Percentiles rank a stretch among this genome's conserved stretches.
Evolutionary conservation across 177 flowering plant species (phyloP).

Genomic region (Vitis hybrid): DNA sequence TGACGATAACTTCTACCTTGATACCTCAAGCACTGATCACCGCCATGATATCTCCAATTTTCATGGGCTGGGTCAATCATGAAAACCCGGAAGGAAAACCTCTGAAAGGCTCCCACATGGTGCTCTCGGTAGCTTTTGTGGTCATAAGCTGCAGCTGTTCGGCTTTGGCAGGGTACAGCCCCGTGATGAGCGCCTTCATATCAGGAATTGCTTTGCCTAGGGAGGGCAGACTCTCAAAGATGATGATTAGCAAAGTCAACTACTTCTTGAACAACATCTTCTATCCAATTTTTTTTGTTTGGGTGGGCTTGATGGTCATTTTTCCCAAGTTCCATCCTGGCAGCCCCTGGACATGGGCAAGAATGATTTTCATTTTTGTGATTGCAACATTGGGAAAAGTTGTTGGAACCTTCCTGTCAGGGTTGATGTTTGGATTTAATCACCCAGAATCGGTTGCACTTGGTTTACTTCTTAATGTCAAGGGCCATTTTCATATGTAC

Average conservation of each 20-base stretch:
- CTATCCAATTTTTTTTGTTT: slow-evolving; percentile 59
- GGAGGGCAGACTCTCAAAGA: slow-evolving; percentile 55
- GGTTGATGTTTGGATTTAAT: slow-evolving; percentile 38
- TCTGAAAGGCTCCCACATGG: slow-evolving; percentile 56
- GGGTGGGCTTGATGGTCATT: slow-evolving; percentile 43
- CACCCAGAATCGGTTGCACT: slow-evolving; percentile 51
- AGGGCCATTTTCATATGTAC: slow-evolving; percentile 68
- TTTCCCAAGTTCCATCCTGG: slow-evolving; percentile 17
- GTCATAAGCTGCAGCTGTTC: slow-evolving; percentile 26
- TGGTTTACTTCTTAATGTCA: slow-evolving; percentile 55
- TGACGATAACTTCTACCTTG: slow-evolving; percentile 8
- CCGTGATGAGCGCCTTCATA: slow-evolving; percentile 51
- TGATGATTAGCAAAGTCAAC: slow-evolving; percentile 48
- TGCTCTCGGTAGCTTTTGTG: slow-evolving; percentile 44
- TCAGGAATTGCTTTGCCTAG: slow-evolving; percentile 61
- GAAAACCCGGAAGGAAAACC: slow-evolving; percentile 70
- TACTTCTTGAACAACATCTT: slow-evolving; percentile 37
- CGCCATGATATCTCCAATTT: slow-evolving; percentile 29
- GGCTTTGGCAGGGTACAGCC: slow-evolving; percentile 27
- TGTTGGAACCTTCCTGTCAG: slow-evolving; percentile 47
- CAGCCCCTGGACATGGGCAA: slow-evolving; percentile 20
- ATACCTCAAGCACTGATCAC: slow-evolving; percentile 32
- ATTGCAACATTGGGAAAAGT: slow-evolving; percentile 50
- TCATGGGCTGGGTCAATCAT: slow-evolving; percentile 59
- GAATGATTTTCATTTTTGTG: slow-evolving; percentile 22